Conservation (phyloP, 2,329 filamentous ascomycete species). For the Lomentospora prolificans region DNA sequence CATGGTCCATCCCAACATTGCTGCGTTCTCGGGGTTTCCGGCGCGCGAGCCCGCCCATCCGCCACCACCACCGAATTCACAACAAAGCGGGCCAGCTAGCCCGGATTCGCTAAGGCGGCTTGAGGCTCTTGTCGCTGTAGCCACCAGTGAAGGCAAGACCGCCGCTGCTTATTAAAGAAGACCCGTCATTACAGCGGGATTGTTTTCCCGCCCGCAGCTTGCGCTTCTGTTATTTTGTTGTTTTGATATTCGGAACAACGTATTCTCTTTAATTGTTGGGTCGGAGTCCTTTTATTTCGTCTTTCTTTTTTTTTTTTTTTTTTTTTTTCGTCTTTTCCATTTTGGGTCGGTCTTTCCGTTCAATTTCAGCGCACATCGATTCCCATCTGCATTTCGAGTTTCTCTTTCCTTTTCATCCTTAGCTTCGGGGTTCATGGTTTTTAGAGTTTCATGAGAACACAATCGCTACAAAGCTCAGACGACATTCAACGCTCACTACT, state of each 20-base stretch:
- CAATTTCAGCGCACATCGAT: no score
- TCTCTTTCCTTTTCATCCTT: no score
- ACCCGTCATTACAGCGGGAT: neutral
- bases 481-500: constrained; percentile 1
- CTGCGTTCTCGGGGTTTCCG: constrained; percentile 41
- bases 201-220: no score
- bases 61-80: constrained; percentile 7
- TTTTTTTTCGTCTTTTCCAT: neutral
- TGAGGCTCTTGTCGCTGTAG: constrained; percentile 33
- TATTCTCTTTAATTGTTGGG: neutral
- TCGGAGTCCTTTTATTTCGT: neutral
- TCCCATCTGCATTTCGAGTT: neutral
- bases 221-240: no score
- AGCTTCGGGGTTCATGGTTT: neutral
- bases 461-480: constrained; percentile 4
- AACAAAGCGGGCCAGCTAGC: constrained; percentile 18
- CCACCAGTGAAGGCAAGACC: constrained; percentile 32
- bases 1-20: constrained; percentile 48
- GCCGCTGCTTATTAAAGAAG: constrained; percentile 27
- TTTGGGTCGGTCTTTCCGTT: no score
- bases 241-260: neutral
- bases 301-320: no score
- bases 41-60: neutral
- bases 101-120: constrained; percentile 26
- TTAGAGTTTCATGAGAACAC: constrained; percentile 4